Conservation (phyloP, 2,329 filamentous ascomycete species). For the Triangularia verruculosa region DNA sequence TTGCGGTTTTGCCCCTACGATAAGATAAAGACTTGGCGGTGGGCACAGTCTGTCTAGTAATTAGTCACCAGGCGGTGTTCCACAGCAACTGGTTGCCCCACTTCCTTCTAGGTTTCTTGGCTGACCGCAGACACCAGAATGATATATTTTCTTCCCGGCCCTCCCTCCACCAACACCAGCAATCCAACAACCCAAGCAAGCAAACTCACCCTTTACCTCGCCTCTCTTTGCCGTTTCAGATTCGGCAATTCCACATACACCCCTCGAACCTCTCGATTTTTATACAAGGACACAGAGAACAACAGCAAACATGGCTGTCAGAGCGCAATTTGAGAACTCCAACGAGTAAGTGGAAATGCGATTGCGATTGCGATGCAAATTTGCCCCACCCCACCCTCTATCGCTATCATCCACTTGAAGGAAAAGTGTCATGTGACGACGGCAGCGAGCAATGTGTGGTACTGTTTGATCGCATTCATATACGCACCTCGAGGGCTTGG, state of each 20-base stretch:
- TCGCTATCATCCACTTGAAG: background rate
- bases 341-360: constrained; percentile 72
- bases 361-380: constrained; percentile 14
- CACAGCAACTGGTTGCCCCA: background rate
- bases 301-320: constrained; percentile 56
- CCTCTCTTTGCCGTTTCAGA: background rate
- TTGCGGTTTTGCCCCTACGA: background rate
- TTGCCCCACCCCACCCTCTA: constrained; percentile 27
- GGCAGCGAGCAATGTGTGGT: background rate
- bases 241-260: background rate
- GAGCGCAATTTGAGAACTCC: constrained; percentile 82
- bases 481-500: background rate
- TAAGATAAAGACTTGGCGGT: background rate
- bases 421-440: constrained; percentile 11
- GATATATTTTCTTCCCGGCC: constrained; percentile 15
- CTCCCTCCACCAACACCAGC: constrained; percentile 10
- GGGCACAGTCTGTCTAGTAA: background rate
- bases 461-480: background rate
- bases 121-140: constrained; percentile 2
- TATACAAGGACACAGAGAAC: constrained; percentile 3
- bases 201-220: constrained; percentile 10
- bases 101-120: background rate
- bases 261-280: background rate
- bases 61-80: background rate
- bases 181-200: constrained; percentile 16